Conservation (phyloP, 345 rosid genomes). For the Eucalyptus regnans region DNA sequence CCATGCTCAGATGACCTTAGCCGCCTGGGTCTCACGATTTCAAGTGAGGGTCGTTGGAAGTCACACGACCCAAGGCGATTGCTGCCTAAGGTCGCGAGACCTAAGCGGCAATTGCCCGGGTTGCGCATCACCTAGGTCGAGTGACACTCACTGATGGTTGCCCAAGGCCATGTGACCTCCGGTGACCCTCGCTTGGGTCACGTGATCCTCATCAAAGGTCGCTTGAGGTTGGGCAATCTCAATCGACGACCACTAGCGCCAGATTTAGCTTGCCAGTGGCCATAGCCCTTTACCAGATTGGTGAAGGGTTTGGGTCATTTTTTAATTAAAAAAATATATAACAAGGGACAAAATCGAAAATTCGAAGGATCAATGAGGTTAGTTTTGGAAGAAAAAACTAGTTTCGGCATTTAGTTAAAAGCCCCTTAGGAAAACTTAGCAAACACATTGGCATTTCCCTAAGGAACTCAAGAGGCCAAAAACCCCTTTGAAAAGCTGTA, state of each 20-base stretch:
- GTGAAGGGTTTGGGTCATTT: rapidly evolving
- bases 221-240: rapidly evolving
- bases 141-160: too few species aligned
- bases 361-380: rapidly evolving
- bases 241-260: rapidly evolving
- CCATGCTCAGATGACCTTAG: rapidly evolving
- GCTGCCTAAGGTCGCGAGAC: rapidly evolving
- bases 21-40: rapidly evolving
- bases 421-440: rapidly evolving
- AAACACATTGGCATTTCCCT: rapidly evolving
- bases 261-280: rapidly evolving
- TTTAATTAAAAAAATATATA: too few species aligned
- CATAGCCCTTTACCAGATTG: rapidly evolving
- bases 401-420: rapidly evolving
- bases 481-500: rapidly evolving
- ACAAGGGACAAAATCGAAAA: rapidly evolving
- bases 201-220: rapidly evolving
- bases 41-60: too few species aligned
- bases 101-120: rapidly evolving
- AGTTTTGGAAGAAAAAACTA: too few species aligned
- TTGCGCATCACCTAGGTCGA: rapidly evolving
- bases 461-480: rapidly evolving
- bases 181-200: rapidly evolving
- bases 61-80: rapidly evolving
- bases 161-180: rapidly evolving